Conservation (phyloP, 1,284 basidiomycete genomes). For the Sporisorium graminicola region DNA sequence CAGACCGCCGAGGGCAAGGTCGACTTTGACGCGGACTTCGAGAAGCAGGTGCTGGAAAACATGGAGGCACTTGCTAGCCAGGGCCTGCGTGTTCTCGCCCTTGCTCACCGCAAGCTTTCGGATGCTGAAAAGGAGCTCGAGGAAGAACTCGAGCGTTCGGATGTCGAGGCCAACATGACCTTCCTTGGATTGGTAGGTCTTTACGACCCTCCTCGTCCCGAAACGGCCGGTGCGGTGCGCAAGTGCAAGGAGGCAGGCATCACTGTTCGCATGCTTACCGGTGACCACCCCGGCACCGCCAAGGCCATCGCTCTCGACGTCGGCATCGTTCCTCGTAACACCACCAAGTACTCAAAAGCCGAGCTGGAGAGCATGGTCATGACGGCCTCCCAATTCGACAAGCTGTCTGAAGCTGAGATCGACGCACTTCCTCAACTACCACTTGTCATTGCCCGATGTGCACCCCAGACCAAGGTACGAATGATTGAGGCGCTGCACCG, state of each 20-base stretch:
- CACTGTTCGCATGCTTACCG: slow-evolving; percentile 77
- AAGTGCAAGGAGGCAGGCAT: slow-evolving; percentile 78
- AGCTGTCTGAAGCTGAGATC: slow-evolving; percentile 76
- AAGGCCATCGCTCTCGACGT: slow-evolving; percentile 71
- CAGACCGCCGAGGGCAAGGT: slow-evolving; percentile 66
- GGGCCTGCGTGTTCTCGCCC: slow-evolving; percentile 66
- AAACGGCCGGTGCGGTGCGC: slow-evolving; percentile 76
- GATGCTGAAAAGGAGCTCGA: slow-evolving; percentile 51
- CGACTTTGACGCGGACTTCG: slow-evolving; percentile 55
- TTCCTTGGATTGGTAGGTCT: slow-evolving; percentile 79
- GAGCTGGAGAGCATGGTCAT: slow-evolving; percentile 68
- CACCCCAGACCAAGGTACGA: slow-evolving; percentile 72
- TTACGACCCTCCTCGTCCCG: slow-evolving; percentile 78
- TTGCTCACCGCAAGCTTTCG: slow-evolving; percentile 59
- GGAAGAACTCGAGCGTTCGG: slow-evolving; percentile 60
- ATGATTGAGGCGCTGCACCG: slow-evolving; percentile 77
- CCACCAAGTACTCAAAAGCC: slow-evolving; percentile 43
- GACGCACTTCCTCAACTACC: slow-evolving; percentile 74
- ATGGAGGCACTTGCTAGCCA: slow-evolving; percentile 65
- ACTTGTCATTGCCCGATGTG: slow-evolving; percentile 76
- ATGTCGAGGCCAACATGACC: slow-evolving; percentile 75
- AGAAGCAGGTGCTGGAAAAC: slow-evolving; percentile 54
- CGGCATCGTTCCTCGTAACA: slow-evolving; percentile 74
- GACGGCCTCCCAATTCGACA: slow-evolving; percentile 77
- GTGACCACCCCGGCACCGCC: slow-evolving; percentile 71